These are phyloP conservation scores for Ophiostoma sp. DNA, from an alignment of 2,329 filamentous ascomycete species.

Conservation along the genomic window DNA sequence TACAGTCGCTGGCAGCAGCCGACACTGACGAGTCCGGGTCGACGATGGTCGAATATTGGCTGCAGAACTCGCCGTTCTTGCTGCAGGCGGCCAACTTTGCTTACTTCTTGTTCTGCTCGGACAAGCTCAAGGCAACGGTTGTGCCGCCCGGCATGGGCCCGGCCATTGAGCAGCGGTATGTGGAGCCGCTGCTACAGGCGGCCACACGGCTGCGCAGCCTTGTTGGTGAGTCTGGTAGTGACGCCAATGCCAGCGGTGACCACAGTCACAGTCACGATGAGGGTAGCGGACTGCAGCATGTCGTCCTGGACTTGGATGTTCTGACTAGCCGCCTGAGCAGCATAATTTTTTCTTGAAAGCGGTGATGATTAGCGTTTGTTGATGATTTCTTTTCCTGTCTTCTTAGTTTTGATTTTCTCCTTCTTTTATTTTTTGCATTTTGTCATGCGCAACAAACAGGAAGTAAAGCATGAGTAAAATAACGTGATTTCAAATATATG, in stretches of 20 bases:
- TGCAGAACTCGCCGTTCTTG: conserved; percentile 54
- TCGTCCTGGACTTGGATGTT: conserved; percentile 27
- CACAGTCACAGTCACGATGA: background rate
- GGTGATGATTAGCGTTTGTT: background rate
- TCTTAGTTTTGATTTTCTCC: background rate
- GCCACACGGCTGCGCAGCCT: conserved; percentile 28
- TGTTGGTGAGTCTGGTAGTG: background rate
- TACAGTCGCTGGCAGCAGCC: conserved; percentile 44
- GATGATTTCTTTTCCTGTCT: background rate
- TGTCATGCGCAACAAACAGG: background rate
- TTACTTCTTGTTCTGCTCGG: conserved; percentile 54
- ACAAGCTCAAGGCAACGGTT: conserved; percentile 44
- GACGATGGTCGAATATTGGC: conserved; percentile 52
- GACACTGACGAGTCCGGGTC: conserved; percentile 33
- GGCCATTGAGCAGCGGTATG: conserved; percentile 60
- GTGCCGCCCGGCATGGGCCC: conserved; percentile 58
- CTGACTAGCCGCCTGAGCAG: conserved; percentile 26
- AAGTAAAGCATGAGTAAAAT: background rate
- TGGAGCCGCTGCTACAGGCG: conserved; percentile 52
- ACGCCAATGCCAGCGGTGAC: background rate
- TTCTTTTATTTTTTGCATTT: background rate
- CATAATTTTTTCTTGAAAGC: conserved; percentile 26
- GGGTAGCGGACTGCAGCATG: conserved; percentile 7
- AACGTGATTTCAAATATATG: background rate
- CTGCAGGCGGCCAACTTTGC: conserved; percentile 63